A percentile compares a stretch with the other conserved stretches of the same genome.
Evolutionary conservation across 2,329 filamentous ascomycete species (phyloP).

Genomic region (Sphaerulina populicola): DNA sequence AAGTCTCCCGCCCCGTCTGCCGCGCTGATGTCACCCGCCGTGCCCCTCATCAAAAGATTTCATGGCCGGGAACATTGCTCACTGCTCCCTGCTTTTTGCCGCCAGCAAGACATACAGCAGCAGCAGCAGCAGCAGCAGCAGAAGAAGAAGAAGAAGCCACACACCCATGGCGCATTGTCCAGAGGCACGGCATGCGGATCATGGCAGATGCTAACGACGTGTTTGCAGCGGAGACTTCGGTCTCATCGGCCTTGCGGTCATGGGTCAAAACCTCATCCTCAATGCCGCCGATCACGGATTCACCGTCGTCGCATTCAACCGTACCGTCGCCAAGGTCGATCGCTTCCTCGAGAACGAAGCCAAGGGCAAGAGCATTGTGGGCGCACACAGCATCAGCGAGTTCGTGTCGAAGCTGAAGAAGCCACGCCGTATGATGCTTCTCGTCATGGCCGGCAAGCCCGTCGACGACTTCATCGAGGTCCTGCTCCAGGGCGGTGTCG

Average conservation of each 20-base stretch:
- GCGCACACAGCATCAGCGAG: conserved; percentile 87
- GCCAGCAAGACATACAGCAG: not conserved
- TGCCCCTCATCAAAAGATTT: conserved; percentile 12
- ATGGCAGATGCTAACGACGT: conserved; percentile 17
- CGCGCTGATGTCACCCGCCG: not conserved
- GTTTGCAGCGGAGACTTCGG: conserved; percentile 43
- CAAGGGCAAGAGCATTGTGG: conserved; percentile 80
- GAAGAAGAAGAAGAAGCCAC: not conserved
- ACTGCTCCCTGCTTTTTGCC: conserved; percentile 1
- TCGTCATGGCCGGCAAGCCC: conserved; percentile 95
- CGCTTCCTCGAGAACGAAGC: conserved; percentile 44
- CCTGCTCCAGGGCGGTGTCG: conserved; percentile 63
- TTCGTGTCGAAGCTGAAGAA: conserved; percentile 95
- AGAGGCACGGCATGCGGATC: not conserved
- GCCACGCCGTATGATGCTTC: conserved; percentile 93
- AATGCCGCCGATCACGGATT: conserved; percentile 58
- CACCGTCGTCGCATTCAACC: conserved; percentile 97
- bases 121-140: not conserved
- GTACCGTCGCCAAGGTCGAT: conserved; percentile 97
- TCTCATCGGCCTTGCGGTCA: conserved; percentile 47
- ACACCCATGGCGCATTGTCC: not conserved
- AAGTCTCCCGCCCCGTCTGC: conserved; percentile 7
- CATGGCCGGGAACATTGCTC: conserved; percentile 8
- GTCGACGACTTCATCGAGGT: conserved; percentile 99
- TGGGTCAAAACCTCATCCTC: conserved; percentile 50